Evolutionary conservation across 441 rosid species (phyloP), one percentile per base, ranked within the genome.

Genomic region (Erysimum cheiri): DNA sequence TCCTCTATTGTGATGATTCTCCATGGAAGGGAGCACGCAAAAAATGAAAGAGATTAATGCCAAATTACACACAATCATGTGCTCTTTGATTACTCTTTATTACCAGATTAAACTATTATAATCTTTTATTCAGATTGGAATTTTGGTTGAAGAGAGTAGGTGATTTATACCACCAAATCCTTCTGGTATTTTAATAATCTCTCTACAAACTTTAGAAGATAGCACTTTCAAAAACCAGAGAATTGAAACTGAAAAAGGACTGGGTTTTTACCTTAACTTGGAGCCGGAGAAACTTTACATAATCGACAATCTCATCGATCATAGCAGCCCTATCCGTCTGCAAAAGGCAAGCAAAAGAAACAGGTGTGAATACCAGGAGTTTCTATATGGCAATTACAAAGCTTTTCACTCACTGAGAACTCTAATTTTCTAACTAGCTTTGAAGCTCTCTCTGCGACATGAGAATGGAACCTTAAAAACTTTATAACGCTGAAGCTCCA

Each of bases 291-390:
- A 95, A 95, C 87, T 95, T 95, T 64, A 95, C 99, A 77, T 95
- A 95, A 82, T 91, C 99, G 59, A 95, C 98, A 78, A 95, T 85
- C 85, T 95, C 99, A 81, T 95, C 99, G 54, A 95, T 96, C 99
- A 95, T 92, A 71, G 87, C 91, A 46, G 99, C 99, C 59, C 98
- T 81, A 78, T 95, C 98, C 11, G 96, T 85, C 99, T 95, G 86
- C 79, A 80, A 19, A 69, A 68, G 3, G 10, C 44, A 14, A 67
- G 6, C 17, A 53, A 67, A 60, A 3, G 29, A 22, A 49, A 55
- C 37, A 75, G 2, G 24, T 53, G 39, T 33, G n/a, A 54, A 14
- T 61, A 32, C 58, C 3, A 5, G 5, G 6, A 60, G 0, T 54
- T 55, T 47, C 43, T 14, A 39, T 10, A 40, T 49, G 14, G 40